Conservation (phyloP, 192 early-diverging fungal species). For the Blastocladiella britannica region DNA sequence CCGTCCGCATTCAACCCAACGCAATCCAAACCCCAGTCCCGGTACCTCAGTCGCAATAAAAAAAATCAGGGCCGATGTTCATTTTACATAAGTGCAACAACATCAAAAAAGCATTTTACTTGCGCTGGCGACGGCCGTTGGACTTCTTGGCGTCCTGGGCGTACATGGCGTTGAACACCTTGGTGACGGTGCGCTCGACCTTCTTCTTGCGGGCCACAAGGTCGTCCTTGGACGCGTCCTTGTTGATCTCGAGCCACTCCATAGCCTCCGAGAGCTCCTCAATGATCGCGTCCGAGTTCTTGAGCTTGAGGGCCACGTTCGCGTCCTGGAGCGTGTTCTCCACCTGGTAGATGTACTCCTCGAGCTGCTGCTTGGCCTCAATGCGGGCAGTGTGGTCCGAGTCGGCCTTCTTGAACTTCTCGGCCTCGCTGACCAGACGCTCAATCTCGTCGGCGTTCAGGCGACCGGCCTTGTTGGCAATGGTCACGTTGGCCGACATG, state of each 20-base stretch:
- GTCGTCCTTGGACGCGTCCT: conserved; percentile 33
- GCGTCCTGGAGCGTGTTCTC: conserved; percentile 44
- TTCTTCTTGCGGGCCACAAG: conserved; percentile 44
- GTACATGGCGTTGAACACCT: conserved; percentile 33
- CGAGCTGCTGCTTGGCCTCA: conserved; percentile 64
- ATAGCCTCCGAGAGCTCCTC: conserved; percentile 55
- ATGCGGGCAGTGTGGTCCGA: conserved; percentile 46
- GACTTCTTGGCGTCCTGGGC: conserved; percentile 4
- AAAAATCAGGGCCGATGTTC: too few relatives aligned
- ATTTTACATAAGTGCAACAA: too few relatives aligned
- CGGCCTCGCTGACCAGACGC: conserved; percentile 78
- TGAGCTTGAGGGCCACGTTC: conserved; percentile 47
- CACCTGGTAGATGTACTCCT: conserved; percentile 48
- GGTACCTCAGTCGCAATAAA: too few relatives aligned
- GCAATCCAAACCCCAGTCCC: too few relatives aligned
- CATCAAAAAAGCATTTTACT: neutral
- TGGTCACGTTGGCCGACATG: conserved; percentile 76
- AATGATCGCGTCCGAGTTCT: conserved; percentile 35
- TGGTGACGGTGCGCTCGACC: conserved; percentile 45
- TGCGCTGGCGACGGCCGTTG: neutral
- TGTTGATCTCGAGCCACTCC: conserved; percentile 43
- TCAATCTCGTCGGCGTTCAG: conserved; percentile 79
- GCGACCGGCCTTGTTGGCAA: conserved; percentile 82
- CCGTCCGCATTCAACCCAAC: too few relatives aligned
- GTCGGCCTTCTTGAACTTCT: conserved; percentile 66